Conservation (phyloP, 495 filamentous ascomycete species). For the Hapsidospora chrysogenum region DNA sequence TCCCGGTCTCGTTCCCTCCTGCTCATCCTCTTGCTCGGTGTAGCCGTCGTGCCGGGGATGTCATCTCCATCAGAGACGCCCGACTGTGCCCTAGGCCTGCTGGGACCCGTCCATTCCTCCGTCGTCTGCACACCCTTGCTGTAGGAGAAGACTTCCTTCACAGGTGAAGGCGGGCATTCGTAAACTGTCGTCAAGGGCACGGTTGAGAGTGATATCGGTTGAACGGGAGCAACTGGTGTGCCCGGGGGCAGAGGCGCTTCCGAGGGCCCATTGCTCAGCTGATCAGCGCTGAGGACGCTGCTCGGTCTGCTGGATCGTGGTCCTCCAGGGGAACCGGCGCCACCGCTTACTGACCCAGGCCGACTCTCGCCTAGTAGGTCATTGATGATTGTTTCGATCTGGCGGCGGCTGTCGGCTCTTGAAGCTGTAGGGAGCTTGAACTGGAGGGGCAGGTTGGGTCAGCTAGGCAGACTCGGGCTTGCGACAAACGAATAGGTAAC, state of each 20-base stretch:
- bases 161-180: slow-evolving; percentile 54
- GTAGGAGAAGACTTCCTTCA: slow-evolving; percentile 76
- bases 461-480: slow-evolving; percentile 9
- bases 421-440: slow-evolving; percentile 49
- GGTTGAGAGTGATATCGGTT: slow-evolving; percentile 29
- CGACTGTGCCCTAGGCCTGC: slow-evolving; percentile 29
- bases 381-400: slow-evolving; percentile 71
- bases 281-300: slow-evolving; percentile 61
- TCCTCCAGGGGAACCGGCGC: slow-evolving; percentile 41
- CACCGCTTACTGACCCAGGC: slow-evolving; percentile 53
- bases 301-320: slow-evolving; percentile 70
- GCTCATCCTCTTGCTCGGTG: slow-evolving; percentile 50
- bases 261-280: slow-evolving; percentile 52
- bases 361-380: slow-evolving; percentile 61
- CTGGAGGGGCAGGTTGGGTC: slow-evolving; percentile 20
- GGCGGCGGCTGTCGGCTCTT: slow-evolving; percentile 53
- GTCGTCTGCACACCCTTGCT: slow-evolving; percentile 89
- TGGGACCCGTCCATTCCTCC: slow-evolving; percentile 43
- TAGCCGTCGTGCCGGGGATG: slow-evolving; percentile 19
- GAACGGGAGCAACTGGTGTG: slow-evolving; percentile 10
- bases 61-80: slow-evolving; percentile 38
- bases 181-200: slow-evolving; percentile 53
- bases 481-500: slow-evolving; percentile 9
- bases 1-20: slow-evolving; percentile 63
- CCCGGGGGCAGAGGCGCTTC: slow-evolving; percentile 28